phyloP scores from a whole-genome alignment of 192 early-diverging fungal species.

The Nowakowskiella sp. region DNA sequence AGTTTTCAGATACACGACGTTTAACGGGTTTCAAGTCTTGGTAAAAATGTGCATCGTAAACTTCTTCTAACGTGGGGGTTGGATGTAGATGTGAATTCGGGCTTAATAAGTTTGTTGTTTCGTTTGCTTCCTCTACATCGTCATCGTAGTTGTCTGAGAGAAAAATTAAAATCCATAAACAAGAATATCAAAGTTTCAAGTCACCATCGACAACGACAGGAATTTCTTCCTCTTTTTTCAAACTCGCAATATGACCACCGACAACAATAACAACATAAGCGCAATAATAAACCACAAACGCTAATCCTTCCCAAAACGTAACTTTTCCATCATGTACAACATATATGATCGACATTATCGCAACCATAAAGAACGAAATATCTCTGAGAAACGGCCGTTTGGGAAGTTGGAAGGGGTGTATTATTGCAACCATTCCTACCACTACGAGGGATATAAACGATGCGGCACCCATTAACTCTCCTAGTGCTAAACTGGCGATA shows the following conservation, averaged over 20 bases:
- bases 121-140: too few relatives aligned
- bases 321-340: slow-evolving; percentile 51
- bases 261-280: slow-evolving; percentile 1
- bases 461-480: slow-evolving; percentile 85
- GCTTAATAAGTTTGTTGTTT: too few relatives aligned
- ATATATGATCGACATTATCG: slow-evolving; percentile 43
- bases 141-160: too few relatives aligned
- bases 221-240: slow-evolving; percentile 1
- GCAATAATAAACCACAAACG: neutral
- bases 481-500: slow-evolving; percentile 62
- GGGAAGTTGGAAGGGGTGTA: slow-evolving; percentile 63
- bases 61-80: too few relatives aligned
- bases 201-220: too few relatives aligned
- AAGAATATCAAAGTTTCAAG: too few relatives aligned
- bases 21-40: too few relatives aligned
- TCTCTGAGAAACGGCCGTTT: slow-evolving; percentile 70
- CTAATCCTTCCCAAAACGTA: slow-evolving; percentile 25
- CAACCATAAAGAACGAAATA: slow-evolving; percentile 62
- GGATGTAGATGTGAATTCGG: too few relatives aligned
- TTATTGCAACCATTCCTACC: slow-evolving; percentile 71
- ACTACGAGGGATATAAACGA: slow-evolving; percentile 80
- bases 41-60: too few relatives aligned
- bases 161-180: too few relatives aligned
- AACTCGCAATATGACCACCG: neutral
- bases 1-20: too few relatives aligned